Percentiles rank a stretch among this genome's conserved stretches.
Evolutionary conservation across 2,329 filamentous ascomycete genomes (phyloP).

Genomic region (Paraphaeosphaeria sporulosa): DNA sequence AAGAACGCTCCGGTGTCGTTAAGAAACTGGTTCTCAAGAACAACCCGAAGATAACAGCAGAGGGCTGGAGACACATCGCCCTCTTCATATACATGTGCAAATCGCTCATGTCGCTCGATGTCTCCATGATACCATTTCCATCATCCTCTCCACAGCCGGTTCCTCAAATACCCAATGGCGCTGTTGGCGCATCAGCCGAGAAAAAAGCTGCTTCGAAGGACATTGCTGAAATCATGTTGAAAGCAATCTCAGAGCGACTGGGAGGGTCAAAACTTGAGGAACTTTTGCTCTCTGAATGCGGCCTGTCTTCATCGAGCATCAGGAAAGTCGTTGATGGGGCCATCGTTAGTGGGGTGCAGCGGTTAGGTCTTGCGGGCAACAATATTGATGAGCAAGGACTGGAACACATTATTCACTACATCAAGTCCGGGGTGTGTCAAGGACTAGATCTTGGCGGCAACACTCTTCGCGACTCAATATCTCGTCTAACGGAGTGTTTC

Average conservation of each 20-base stretch:
- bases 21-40: conserved; percentile 90
- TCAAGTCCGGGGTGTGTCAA: conserved; percentile 80
- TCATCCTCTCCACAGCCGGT: conserved; percentile 25
- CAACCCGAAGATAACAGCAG: conserved; percentile 80
- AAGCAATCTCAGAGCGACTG: conserved; percentile 77
- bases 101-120: conserved; percentile 83
- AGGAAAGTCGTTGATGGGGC: conserved; percentile 81
- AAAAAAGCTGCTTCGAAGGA: conserved; percentile 53
- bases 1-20: conserved; percentile 73
- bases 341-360: conserved; percentile 77
- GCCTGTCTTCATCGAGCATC: conserved; percentile 74
- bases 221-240: conserved; percentile 72
- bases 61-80: conserved; percentile 91
- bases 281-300: conserved; percentile 82
- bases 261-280: conserved; percentile 81
- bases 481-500: conserved; percentile 60
- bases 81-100: conserved; percentile 90
- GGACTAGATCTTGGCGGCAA: conserved; percentile 91
- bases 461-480: conserved; percentile 62
- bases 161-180: conserved; percentile 22
- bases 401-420: conserved; percentile 76
- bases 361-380: conserved; percentile 86
- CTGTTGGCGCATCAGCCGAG: conserved; percentile 14
- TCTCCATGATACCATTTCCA: conserved; percentile 81
- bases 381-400: conserved; percentile 76